Percentiles rank a stretch among this genome's conserved stretches.
Conservation (phyloP, 2,329 filamentous ascomycete genomes). For the Penicillium sclerotiorum region DNA sequence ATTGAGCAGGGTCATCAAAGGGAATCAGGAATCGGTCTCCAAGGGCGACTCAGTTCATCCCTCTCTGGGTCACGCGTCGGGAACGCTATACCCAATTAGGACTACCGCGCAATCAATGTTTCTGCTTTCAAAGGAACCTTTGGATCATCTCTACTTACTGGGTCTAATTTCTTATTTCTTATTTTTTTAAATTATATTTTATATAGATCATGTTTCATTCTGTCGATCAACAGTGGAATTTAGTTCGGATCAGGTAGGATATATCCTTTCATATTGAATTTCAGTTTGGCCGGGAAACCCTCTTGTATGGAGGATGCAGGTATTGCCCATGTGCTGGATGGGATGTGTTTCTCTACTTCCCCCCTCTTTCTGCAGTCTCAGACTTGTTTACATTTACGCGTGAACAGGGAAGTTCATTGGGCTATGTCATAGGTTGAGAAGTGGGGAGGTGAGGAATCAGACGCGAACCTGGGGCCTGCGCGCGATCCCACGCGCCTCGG, state of each 20-base stretch:
- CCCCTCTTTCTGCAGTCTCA: slow-evolving; percentile 2
- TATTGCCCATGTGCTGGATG: neutral
- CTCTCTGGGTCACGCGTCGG: slow-evolving; percentile 42
- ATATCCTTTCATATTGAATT: no score
- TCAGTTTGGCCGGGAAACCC: neutral
- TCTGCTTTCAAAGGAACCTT: no score
- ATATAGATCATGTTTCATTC: neutral
- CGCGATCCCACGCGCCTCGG: slow-evolving; percentile 21
- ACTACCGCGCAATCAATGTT: no score
- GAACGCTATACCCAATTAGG: slow-evolving; percentile 36
- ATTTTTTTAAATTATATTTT: neutral
- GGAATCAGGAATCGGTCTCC: neutral
- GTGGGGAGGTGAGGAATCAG: neutral
- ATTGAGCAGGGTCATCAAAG: slow-evolving; percentile 10
- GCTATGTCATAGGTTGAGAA: slow-evolving; percentile 3
- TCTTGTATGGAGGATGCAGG: neutral
- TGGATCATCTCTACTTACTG: no score
- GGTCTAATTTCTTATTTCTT: neutral
- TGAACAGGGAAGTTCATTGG: neutral
- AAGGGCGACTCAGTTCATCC: slow-evolving; percentile 25
- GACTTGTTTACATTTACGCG: slow-evolving; percentile 6
- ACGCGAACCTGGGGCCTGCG: neutral
- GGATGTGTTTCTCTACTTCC: neutral
- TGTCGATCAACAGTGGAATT: no score
- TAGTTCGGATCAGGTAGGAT: no score